Conservation (phyloP, 2,329 filamentous ascomycete genomes). For the Teratosphaeria gauchensis region DNA sequence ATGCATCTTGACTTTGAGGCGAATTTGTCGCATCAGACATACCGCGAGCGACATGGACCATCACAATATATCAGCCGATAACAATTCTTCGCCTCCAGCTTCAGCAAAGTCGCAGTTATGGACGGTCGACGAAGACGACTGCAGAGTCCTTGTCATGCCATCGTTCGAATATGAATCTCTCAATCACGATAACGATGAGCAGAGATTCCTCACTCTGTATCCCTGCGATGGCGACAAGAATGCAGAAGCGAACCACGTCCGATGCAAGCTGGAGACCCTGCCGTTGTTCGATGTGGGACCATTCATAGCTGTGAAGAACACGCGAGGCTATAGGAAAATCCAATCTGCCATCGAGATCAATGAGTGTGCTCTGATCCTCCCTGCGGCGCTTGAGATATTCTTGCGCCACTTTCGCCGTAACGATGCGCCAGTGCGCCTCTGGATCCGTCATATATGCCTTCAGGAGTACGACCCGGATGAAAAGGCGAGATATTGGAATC, state of each 20-base stretch:
- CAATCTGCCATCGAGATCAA: neutral
- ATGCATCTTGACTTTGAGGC: no score
- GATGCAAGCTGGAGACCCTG: neutral
- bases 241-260: neutral
- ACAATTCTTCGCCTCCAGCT: no score
- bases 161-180: neutral
- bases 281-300: neutral
- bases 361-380: neutral
- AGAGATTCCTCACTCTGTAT: neutral
- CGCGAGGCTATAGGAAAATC: neutral
- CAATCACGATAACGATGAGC: neutral
- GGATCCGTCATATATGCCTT: conserved; percentile 6
- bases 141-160: neutral
- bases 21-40: no score
- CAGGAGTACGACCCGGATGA: conserved; percentile 1
- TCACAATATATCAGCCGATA: no score
- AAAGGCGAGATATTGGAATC: conserved; percentile 2
- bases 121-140: neutral
- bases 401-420: neutral
- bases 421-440: neutral
- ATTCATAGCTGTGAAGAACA: neutral
- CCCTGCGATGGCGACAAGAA: neutral
- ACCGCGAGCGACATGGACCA: no score
- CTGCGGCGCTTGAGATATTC: neutral
- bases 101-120: neutral